A percentile compares a stretch with the other conserved stretches of the same genome.
phyloP scores from a whole-genome alignment of 768 basidiomycete genomes.

The Pleurotus salmoneostramineus region DNA sequence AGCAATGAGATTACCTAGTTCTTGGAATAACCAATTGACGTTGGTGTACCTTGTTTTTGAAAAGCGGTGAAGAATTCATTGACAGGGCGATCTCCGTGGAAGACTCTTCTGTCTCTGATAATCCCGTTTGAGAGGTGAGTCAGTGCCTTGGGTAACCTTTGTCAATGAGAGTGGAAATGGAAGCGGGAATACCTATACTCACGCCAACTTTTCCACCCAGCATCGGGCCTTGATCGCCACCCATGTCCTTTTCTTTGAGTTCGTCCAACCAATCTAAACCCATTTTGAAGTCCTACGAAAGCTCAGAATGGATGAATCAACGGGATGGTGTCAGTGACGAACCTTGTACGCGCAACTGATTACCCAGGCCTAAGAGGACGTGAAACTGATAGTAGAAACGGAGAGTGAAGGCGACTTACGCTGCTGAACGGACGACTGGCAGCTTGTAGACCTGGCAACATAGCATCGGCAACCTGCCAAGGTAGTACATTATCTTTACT shows the following conservation, averaged over 20 bases:
- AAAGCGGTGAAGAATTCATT: background rate
- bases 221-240: background rate
- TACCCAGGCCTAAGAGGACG: constrained; percentile 23
- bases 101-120: constrained; percentile 24
- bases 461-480: constrained; percentile 6
- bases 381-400: background rate
- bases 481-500: constrained; percentile 5
- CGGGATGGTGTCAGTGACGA: background rate
- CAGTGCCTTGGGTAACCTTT: constrained; percentile 16
- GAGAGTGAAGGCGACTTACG: background rate
- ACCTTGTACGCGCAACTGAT: constrained; percentile 28
- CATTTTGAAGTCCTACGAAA: constrained; percentile 15
- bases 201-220: background rate
- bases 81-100: background rate
- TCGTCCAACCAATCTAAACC: background rate
- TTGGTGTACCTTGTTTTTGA: background rate
- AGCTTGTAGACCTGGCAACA: background rate
- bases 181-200: background rate
- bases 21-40: no score
- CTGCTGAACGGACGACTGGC: background rate
- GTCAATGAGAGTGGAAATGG: no score
- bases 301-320: no score
- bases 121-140: constrained; percentile 29
- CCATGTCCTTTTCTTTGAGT: background rate
- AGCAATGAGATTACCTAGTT: background rate